phyloP scores from a whole-genome alignment of 768 basidiomycete species.

The Inosperma sp. region DNA sequence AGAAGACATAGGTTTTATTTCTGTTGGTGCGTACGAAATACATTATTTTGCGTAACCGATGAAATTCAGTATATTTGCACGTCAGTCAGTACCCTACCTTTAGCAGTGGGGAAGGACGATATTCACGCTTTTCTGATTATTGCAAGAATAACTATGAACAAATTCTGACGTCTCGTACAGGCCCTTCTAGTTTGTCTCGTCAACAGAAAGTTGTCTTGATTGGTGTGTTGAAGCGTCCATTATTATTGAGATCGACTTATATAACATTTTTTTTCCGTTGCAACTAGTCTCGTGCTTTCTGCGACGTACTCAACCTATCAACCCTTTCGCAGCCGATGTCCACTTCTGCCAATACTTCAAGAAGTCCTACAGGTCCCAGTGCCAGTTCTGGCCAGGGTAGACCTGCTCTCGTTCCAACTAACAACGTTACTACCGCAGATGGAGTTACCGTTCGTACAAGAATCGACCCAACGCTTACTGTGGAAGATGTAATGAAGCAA shows the following conservation, averaged over 20 bases:
- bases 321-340: too few relatives aligned
- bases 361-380: slow-evolving; percentile 28
- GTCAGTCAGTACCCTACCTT: slow-evolving; percentile 48
- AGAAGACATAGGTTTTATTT: too few relatives aligned
- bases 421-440: slow-evolving; percentile 74
- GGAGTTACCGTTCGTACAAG: slow-evolving; percentile 74
- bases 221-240: too few relatives aligned
- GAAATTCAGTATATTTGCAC: slow-evolving; percentile 53
- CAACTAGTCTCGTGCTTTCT: too few relatives aligned
- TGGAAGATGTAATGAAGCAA: slow-evolving; percentile 81
- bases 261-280: too few relatives aligned
- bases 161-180: too few relatives aligned
- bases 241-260: too few relatives aligned
- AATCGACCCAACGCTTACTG: slow-evolving; percentile 79
- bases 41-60: slow-evolving; percentile 29
- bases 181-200: too few relatives aligned
- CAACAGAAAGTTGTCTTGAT: too few relatives aligned
- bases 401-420: slow-evolving; percentile 69
- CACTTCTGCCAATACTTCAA: slow-evolving; percentile 22
- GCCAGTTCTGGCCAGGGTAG: slow-evolving; percentile 40
- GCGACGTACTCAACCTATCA: too few relatives aligned
- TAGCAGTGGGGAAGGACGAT: slow-evolving; percentile 22
- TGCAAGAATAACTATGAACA: too few relatives aligned
- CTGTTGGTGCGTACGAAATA: too few relatives aligned
- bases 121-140: slow-evolving; percentile 46